These are phyloP conservation scores for Begonia loranthoides DNA, from an alignment of 306 rosid species.

Conservation along the genomic window DNA sequence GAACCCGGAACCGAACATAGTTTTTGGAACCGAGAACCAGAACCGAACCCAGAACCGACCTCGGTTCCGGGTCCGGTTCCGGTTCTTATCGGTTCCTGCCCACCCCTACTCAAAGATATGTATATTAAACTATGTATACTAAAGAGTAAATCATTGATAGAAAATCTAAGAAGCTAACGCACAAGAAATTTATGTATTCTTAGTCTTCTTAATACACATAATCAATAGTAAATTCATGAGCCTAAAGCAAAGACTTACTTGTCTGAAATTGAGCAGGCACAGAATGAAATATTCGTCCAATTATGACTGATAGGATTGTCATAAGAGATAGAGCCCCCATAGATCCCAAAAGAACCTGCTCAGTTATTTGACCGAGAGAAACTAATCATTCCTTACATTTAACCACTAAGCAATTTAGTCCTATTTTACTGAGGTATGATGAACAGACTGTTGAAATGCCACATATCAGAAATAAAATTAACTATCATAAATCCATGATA, in stretches of 20 bases:
- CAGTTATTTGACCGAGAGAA: constrained; percentile 7
- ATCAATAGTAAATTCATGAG: no score
- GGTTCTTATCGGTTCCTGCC: no score
- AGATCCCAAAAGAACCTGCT: constrained; percentile 85
- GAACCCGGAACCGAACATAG: no score
- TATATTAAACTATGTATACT: constrained; percentile 5
- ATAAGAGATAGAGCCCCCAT: constrained; percentile 84
- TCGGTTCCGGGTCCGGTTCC: no score
- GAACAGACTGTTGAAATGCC: no score
- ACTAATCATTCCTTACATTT: constrained; percentile 1
- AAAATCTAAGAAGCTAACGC: background rate
- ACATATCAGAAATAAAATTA: no score
- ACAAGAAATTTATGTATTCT: no score
- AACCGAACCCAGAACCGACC: no score
- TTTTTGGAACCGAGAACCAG: no score
- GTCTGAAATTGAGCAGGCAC: constrained; percentile 99
- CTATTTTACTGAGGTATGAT: background rate
- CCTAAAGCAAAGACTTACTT: constrained; percentile 39
- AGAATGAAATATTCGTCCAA: constrained; percentile 76
- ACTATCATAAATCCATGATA: no score
- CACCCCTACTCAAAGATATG: constrained; percentile 12
- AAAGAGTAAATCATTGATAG: background rate
- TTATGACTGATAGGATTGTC: constrained; percentile 74
- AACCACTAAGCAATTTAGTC: background rate
- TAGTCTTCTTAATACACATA: no score